phyloP scores from a whole-genome alignment of 2,329 filamentous ascomycete genomes.

The Thelonectria olida region DNA sequence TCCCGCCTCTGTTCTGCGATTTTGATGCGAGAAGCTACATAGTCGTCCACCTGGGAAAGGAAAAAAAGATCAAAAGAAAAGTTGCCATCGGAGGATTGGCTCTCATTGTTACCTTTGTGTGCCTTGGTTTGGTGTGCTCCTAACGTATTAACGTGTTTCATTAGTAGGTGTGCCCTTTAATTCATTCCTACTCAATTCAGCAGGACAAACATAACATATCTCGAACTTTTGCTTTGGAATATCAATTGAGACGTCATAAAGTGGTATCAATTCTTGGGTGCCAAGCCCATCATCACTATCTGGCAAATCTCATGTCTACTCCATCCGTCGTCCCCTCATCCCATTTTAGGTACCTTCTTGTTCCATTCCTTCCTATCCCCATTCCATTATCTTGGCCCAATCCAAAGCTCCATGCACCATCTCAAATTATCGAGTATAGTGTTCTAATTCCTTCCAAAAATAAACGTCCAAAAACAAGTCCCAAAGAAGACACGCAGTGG shows the following conservation, averaged over 20 bases:
- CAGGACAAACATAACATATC: too few species aligned
- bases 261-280: conserved; percentile 37
- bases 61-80: conserved; percentile 31
- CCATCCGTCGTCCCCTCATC: conserved; percentile 18
- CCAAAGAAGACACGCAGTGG: conserved; percentile 1
- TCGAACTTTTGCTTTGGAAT: neutral
- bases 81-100: conserved; percentile 20
- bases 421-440: conserved; percentile 1
- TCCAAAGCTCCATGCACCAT: conserved; percentile 17
- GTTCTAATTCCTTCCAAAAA: conserved; percentile 7
- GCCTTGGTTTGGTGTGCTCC: too few species aligned
- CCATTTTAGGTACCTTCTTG: conserved; percentile 9
- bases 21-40: conserved; percentile 41
- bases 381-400: conserved; percentile 15
- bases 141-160: too few species aligned
- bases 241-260: conserved; percentile 23
- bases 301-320: conserved; percentile 16
- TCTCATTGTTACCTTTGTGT: neutral
- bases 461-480: conserved; percentile 9
- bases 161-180: too few species aligned
- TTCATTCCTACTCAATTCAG: too few species aligned
- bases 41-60: conserved; percentile 35
- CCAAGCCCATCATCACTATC: conserved; percentile 27
- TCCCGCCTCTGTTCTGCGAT: conserved; percentile 61
- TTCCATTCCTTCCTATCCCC: neutral